Evolutionary conservation across 345 rosid species (phyloP).

Genomic region (Hirschfeldia incana): DNA sequence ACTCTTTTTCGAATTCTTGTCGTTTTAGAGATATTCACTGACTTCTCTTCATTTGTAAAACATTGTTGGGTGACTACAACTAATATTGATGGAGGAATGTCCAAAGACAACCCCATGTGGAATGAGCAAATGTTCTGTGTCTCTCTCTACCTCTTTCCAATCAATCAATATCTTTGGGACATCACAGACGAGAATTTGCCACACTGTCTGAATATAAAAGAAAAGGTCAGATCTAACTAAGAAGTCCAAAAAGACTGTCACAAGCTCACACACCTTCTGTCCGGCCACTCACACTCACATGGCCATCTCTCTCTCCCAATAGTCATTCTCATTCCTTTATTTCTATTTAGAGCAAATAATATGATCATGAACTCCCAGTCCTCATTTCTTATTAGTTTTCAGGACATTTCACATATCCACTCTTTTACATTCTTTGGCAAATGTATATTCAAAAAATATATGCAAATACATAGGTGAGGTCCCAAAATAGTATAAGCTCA

Average conservation of each 20-base stretch:
- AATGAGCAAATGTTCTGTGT: conserved; percentile 35
- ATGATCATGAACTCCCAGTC: not conserved
- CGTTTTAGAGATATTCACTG: conserved; percentile 1
- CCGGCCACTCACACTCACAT: conserved; percentile 36
- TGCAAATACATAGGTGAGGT: not conserved
- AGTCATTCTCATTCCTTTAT: conserved; percentile 1
- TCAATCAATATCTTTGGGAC: conserved; percentile 31
- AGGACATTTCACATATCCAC: not conserved
- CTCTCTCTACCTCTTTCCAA: conserved; percentile 24
- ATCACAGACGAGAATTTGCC: conserved; percentile 31
- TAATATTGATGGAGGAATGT: conserved; percentile 28
- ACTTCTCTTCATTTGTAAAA: conserved; percentile 32
- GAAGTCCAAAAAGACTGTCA: conserved; percentile 32
- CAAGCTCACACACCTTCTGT: conserved; percentile 41
- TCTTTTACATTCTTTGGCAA: not conserved
- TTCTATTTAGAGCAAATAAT: conserved; percentile 19
- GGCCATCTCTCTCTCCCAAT: conserved; percentile 25
- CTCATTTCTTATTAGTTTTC: not conserved
- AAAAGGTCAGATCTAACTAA: conserved; percentile 36
- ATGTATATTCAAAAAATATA: not conserved
- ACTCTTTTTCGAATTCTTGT: not conserved
- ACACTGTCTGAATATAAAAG: conserved; percentile 31
- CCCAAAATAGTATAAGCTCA: not conserved
- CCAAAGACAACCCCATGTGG: conserved; percentile 38
- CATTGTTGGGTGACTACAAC: conserved; percentile 9